Conservation (phyloP, 257 asterid species). For the Solanum lignicaule region DNA sequence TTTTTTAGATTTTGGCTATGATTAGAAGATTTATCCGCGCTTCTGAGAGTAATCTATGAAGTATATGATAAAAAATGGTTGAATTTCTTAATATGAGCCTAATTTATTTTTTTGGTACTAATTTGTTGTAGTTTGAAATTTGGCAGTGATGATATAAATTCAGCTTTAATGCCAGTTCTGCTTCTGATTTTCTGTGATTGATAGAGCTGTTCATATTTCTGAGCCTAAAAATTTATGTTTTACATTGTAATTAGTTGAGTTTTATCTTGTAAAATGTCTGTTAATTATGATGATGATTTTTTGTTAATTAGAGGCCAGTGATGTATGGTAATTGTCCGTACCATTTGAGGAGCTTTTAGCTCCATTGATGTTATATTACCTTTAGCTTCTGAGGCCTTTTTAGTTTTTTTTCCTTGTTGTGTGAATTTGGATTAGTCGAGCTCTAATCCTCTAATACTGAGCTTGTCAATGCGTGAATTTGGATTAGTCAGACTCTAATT, state of each 20-base stretch:
- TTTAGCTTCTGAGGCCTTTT: background rate
- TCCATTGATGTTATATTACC: background rate
- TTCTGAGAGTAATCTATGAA: constrained; percentile 70
- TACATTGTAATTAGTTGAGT: background rate
- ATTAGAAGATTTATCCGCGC: constrained; percentile 65
- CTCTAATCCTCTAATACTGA: background rate
- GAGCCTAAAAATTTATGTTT: constrained; percentile 24
- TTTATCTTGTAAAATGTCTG: background rate
- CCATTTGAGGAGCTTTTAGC: background rate
- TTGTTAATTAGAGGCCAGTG: background rate
- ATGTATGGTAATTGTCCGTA: constrained; percentile 5
- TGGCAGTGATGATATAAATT: constrained; percentile 54
- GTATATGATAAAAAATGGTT: constrained; percentile 45
- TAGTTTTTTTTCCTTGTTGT: fast-evolving
- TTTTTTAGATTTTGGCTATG: constrained; percentile 30
- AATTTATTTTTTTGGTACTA: background rate
- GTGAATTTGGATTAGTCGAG: background rate
- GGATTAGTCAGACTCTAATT: background rate
- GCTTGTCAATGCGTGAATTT: no score
- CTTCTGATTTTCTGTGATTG: constrained; percentile 93
- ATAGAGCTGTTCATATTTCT: constrained; percentile 63
- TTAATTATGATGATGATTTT: background rate
- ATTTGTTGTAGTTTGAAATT: background rate
- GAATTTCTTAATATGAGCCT: constrained; percentile 92
- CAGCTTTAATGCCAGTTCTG: constrained; percentile 97